Conservation (phyloP, 208 protist species). For the Hexamita inflata region DNA sequence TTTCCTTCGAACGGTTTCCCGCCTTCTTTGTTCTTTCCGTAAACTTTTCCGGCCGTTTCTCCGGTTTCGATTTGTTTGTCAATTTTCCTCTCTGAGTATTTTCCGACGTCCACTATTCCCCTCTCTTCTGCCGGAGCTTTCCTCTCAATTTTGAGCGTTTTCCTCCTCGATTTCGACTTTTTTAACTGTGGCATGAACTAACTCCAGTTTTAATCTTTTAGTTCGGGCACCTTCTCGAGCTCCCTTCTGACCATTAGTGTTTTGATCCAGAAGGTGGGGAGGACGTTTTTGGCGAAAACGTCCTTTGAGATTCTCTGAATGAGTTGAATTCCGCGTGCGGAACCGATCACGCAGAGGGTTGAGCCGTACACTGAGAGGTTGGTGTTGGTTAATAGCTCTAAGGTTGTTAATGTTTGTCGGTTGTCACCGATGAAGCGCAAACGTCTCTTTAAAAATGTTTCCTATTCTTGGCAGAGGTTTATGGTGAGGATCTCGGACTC, state of each 20-base stretch:
- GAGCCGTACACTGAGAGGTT: background rate
- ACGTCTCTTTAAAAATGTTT: slow-evolving; percentile 12
- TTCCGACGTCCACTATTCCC: too few species aligned
- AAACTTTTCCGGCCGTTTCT: too few species aligned
- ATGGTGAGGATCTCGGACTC: too few species aligned
- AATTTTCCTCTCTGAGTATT: too few species aligned
- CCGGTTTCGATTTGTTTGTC: too few species aligned
- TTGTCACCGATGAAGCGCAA: background rate
- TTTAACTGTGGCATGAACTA: background rate
- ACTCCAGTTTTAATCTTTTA: slow-evolving; percentile 14
- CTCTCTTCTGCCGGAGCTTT: too few species aligned
- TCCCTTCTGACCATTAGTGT: slow-evolving; percentile 23
- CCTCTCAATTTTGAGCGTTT: too few species aligned
- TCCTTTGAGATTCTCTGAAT: background rate
- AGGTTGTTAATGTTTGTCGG: background rate
- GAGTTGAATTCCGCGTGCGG: background rate
- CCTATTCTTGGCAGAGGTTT: too few species aligned
- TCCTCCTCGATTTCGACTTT: background rate
- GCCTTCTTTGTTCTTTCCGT: too few species aligned
- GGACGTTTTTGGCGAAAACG: background rate
- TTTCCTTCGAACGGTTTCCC: too few species aligned
- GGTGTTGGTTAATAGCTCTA: slow-evolving; percentile 6
- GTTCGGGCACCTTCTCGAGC: background rate
- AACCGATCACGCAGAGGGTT: background rate
- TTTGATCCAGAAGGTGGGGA: background rate